Evolutionary conservation across 208 protist species (phyloP).

Genomic region (Acanthamoeba castellanii): DNA sequence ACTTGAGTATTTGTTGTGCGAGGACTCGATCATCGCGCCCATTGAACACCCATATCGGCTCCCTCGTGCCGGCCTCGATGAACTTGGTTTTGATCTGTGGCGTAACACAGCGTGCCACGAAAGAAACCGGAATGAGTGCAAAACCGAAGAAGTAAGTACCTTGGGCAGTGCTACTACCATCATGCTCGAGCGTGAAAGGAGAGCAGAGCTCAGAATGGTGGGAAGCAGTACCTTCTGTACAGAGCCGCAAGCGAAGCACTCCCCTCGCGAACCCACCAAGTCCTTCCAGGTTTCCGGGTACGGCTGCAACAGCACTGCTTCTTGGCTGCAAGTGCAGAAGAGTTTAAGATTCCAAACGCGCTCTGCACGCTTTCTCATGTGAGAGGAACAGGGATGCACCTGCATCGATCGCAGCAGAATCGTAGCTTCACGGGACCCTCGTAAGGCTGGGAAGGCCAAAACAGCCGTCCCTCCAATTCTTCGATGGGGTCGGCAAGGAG

Average conservation of each 20-base stretch:
- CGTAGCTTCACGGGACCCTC: conserved; percentile 45
- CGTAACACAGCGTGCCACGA: no score
- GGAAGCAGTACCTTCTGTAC: neutral
- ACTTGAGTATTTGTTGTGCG: conserved; percentile 5
- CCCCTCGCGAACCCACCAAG: neutral
- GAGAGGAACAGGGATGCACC: neutral
- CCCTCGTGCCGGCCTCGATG: conserved; percentile 2
- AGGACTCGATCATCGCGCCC: neutral
- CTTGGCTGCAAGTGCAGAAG: neutral
- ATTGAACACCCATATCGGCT: conserved; percentile 32
- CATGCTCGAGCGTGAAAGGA: no score
- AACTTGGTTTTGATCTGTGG: conserved; percentile 50
- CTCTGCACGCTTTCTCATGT: no score
- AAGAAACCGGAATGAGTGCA: no score
- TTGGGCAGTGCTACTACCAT: no score
- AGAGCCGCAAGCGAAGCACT: conserved; percentile 23
- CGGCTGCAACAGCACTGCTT: conserved; percentile 24
- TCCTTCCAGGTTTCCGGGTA: conserved; percentile 4
- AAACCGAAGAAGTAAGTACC: no score
- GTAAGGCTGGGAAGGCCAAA: conserved; percentile 15
- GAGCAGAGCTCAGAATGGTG: no score
- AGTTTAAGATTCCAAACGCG: no score
- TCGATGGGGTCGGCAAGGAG: neutral
- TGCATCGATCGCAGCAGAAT: conserved; percentile 18
- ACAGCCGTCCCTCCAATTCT: conserved; percentile 16